Evolutionary conservation across 441 rosid genomes (phyloP), one percentile per base, ranked within the genome.

Genomic region (Corymbia citriodora): DNA sequence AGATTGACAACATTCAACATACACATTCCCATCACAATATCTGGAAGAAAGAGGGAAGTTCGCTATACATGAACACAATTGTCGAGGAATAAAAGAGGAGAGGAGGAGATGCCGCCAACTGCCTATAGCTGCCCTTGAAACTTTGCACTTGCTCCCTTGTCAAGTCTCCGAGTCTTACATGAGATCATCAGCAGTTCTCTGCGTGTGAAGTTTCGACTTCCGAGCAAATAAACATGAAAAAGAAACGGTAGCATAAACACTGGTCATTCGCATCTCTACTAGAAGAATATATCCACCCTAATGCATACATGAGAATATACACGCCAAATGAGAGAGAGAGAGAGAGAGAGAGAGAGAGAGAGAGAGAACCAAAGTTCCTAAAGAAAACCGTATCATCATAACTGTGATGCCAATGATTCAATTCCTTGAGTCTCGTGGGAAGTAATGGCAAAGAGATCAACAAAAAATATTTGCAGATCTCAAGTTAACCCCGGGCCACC

Each of bases 401-500:
- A 21, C 9, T 45, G 29, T 40, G 83, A 40, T 11, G 83, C 50
- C 83, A 40, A 11, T 0, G 5, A 86, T 86, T 52, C 61, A 45
- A 29, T 53, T 61, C 90, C 88, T 49, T 54, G 52, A 40, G 63
- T 65, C 90, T 48, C 81, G 57, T 89, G 90, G 90, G 52, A 89
- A 25, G 74, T 54, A 40, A 81, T 12, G 25, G 48, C 27, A 72
- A 72, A 72, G 82, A 10, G 82, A 21, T 18, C 19, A 25, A 29
- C 57, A 82, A 29, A 21, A 25, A 74, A 85, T 52, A 48, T 79
- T 17, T 21, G 33, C 55, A 57, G 31, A 54, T 55, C 55, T 54
- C 21, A 23, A 50, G 29, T 90, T 63, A 90, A 49, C 91, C 91
- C 48, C 90, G 74, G 81, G 91, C 90, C 55, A 88, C 83, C 81